Evolutionary conservation across 164 flowering plant genomes (phyloP).

Genomic region (Aristolochia fimbriata): DNA sequence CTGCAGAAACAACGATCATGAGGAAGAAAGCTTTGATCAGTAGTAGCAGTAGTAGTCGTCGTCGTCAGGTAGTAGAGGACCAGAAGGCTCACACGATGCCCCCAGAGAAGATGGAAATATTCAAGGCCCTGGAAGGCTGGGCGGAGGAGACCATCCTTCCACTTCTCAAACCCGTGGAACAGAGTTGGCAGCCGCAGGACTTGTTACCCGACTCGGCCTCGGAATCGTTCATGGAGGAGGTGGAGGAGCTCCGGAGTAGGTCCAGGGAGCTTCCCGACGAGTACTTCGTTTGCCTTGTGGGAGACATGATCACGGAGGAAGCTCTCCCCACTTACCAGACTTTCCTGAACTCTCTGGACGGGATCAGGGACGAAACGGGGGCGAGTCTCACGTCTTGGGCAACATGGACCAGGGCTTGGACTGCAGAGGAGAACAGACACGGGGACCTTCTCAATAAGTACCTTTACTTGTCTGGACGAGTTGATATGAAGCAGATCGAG

Average conservation of each 20-base stretch:
- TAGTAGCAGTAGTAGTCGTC: neutral
- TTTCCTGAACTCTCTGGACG: slow-evolving; percentile 55
- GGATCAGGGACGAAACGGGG: slow-evolving; percentile 58
- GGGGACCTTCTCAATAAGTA: slow-evolving; percentile 57
- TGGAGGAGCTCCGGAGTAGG: slow-evolving; percentile 45
- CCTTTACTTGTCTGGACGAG: slow-evolving; percentile 53
- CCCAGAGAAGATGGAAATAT: slow-evolving; percentile 53
- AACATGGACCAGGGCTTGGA: slow-evolving; percentile 68
- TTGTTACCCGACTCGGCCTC: slow-evolving; percentile 59
- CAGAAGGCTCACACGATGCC: slow-evolving; percentile 67
- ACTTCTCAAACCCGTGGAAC: slow-evolving; percentile 56
- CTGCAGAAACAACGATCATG: too few species aligned
- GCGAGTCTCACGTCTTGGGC: slow-evolving; percentile 74
- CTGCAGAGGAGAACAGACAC: slow-evolving; percentile 51
- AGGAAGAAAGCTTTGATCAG: too few species aligned
- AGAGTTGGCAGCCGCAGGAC: slow-evolving; percentile 73
- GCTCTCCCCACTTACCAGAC: slow-evolving; percentile 44
- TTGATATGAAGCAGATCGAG: slow-evolving; percentile 63
- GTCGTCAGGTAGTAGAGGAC: slow-evolving; percentile 31
- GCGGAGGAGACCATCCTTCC: slow-evolving; percentile 44
- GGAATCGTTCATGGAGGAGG: slow-evolving; percentile 52
- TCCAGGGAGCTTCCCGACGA: slow-evolving; percentile 66
- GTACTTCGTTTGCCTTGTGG: slow-evolving; percentile 57
- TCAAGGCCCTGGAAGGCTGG: slow-evolving; percentile 55
- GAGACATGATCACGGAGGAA: slow-evolving; percentile 59